Evolutionary conservation across 2,329 filamentous ascomycete species (phyloP), one percentile per base, ranked within the genome.

Genomic region (Calonectria pseudoreteaudii): DNA sequence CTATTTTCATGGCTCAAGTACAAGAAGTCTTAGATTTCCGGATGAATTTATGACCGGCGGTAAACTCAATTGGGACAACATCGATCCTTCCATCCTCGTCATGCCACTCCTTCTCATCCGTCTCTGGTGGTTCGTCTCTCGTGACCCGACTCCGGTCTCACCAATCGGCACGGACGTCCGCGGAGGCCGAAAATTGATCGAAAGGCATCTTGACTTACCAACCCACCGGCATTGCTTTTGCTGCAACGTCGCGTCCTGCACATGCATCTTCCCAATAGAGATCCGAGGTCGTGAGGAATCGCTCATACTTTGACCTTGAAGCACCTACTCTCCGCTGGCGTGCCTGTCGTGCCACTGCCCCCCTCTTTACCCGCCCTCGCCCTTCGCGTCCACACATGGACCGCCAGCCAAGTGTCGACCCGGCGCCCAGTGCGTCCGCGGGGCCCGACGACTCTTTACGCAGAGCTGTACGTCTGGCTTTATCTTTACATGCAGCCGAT

Each of bases 401-500:
- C 36, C 56, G 56, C 23, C 70, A 71, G 18, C 69, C 69, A 50
- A 74, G 71, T 50, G 69, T 74, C 53, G 73, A 67, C 36, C 69
- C 74, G 53, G 31, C 72, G 34, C 71, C 67, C 30, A 4, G 68
- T 60, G 70, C 70, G 68, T 75, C 83, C 82, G 83, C 82, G 81
- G 83, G 80, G 66, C 71, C 82, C 84, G 84, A 86, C 50, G 84
- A 85, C 73, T 71, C 83, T 72, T 72, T 76, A 66, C 79, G 83
- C 50, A 78, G 83, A 82, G 84, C 84, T 75, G 84, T 86, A 83
- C 76, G 84, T 85, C 50, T 76, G 70, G 66, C 67, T 60, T 72
- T 60, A 64, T 28, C 56, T 49, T 56, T 68, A 41, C 31, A 26
- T 38, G 30, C 41, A 47, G 31, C 44, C 53, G 23, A 50, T 47